Conservation (phyloP, 2,329 filamentous ascomycete species). For the Pseudopithomyces maydicus region DNA sequence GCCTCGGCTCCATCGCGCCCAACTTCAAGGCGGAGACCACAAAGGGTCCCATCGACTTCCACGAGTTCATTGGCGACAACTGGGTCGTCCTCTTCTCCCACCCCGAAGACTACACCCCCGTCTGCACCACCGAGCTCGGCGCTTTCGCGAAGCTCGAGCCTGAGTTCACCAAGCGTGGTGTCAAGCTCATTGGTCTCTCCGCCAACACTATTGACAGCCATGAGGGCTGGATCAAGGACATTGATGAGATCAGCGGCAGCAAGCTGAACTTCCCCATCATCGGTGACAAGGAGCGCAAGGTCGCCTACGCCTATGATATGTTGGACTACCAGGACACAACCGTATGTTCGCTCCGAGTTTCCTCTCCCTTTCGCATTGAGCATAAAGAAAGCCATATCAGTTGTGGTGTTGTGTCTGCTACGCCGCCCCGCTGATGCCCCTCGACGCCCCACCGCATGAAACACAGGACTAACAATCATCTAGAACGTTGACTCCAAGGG, state of each 20-base stretch:
- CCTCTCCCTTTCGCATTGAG: too few relatives aligned
- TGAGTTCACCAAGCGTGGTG: constrained; percentile 65
- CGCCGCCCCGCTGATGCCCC: too few relatives aligned
- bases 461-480: too few relatives aligned
- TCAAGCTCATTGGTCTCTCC: constrained; percentile 65
- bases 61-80: constrained; percentile 71
- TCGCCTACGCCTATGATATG: constrained; percentile 60
- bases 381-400: too few relatives aligned
- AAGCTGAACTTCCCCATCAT: constrained; percentile 59
- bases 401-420: too few relatives aligned
- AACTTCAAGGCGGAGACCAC: constrained; percentile 74
- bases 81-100: constrained; percentile 76
- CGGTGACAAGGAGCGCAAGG: constrained; percentile 58
- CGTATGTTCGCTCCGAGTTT: constrained; percentile 7
- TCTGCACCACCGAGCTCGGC: constrained; percentile 68
- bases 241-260: constrained; percentile 56
- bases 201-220: constrained; percentile 58
- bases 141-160: constrained; percentile 68
- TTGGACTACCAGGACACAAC: constrained; percentile 61
- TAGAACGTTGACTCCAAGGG: constrained; percentile 60
- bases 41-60: constrained; percentile 69
- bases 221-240: constrained; percentile 59
- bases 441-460: too few relatives aligned
- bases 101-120: constrained; percentile 65
- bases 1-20: constrained; percentile 69